phyloP scores from a whole-genome alignment of 768 basidiomycete genomes.

The Boletus barrowsii region DNA sequence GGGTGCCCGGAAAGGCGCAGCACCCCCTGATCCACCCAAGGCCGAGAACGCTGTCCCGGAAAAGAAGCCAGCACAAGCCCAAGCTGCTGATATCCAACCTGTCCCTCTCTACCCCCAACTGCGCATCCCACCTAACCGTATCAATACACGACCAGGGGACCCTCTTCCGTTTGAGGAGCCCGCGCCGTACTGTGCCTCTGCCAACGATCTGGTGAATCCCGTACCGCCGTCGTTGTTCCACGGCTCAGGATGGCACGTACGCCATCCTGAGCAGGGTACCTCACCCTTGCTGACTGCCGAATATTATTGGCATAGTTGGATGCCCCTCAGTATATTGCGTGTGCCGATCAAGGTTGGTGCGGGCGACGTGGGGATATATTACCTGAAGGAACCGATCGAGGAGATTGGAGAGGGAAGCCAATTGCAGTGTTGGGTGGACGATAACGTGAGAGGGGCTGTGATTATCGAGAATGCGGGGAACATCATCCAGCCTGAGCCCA shows the following conservation, averaged over 20 bases:
- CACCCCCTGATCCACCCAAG: slow-evolving; percentile 46
- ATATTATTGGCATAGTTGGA: slow-evolving; percentile 92
- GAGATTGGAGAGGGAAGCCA: slow-evolving; percentile 61
- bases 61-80: slow-evolving; percentile 20
- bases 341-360: slow-evolving; percentile 82
- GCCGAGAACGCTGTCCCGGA: slow-evolving; percentile 32
- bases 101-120: slow-evolving; percentile 30
- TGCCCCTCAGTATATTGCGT: slow-evolving; percentile 77
- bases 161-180: slow-evolving; percentile 74
- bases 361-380: slow-evolving; percentile 93
- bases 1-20: slow-evolving; percentile 73
- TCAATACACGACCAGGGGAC: slow-evolving; percentile 60
- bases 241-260: slow-evolving; percentile 86
- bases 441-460: slow-evolving; percentile 79
- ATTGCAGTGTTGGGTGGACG: slow-evolving; percentile 96
- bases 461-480: slow-evolving; percentile 77
- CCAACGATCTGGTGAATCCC: slow-evolving; percentile 98
- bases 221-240: slow-evolving; percentile 92
- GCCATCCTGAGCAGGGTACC: slow-evolving; percentile 57
- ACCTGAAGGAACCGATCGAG: slow-evolving; percentile 65
- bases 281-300: slow-evolving; percentile 53
- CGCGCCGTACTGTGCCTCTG: slow-evolving; percentile 87
- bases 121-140: slow-evolving; percentile 66
- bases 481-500: slow-evolving; percentile 55
- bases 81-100: slow-evolving; percentile 13